phyloP scores from a whole-genome alignment of 2,329 filamentous ascomycete species.

The Dothideomycetes sp. region DNA sequence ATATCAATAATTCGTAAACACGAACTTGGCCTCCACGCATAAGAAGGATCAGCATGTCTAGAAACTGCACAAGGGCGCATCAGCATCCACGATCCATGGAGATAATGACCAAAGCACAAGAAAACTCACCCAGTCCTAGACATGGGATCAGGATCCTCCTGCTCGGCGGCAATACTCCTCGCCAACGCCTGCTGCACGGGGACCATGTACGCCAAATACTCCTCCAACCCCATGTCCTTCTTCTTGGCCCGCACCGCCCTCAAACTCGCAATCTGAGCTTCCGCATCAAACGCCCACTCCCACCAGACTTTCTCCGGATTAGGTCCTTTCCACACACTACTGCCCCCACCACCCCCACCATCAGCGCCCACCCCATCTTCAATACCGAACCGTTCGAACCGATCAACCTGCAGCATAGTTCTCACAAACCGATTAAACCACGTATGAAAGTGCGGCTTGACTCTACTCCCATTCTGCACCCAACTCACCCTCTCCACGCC shows the following conservation, averaged over 20 bases:
- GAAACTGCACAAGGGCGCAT: too few species aligned
- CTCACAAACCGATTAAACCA: constrained; percentile 29
- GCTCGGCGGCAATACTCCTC: constrained; percentile 24
- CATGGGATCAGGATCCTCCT: constrained; percentile 27
- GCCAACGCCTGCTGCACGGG: constrained; percentile 25
- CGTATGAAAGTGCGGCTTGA: constrained; percentile 25
- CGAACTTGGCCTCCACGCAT: too few species aligned
- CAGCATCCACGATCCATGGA: too few species aligned
- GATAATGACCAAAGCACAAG: too few species aligned
- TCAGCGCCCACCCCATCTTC: background rate
- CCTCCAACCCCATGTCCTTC: constrained; percentile 21
- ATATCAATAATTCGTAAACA: too few species aligned
- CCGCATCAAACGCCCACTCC: constrained; percentile 24
- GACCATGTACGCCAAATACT: constrained; percentile 26
- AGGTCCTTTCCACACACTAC: constrained; percentile 18
- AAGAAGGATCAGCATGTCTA: too few species aligned
- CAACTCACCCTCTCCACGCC: constrained; percentile 24
- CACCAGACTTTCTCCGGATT: constrained; percentile 20
- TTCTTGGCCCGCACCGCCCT: constrained; percentile 17
- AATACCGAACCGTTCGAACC: constrained; percentile 26
- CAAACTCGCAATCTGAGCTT: constrained; percentile 20
- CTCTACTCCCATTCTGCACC: constrained; percentile 21
- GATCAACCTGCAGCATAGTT: constrained; percentile 29
- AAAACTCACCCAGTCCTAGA: constrained; percentile 7
- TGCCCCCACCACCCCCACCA: too few species aligned